Evolutionary conservation across 2,329 filamentous ascomycete species (phyloP).

Genomic region (Xylaria sp.): DNA sequence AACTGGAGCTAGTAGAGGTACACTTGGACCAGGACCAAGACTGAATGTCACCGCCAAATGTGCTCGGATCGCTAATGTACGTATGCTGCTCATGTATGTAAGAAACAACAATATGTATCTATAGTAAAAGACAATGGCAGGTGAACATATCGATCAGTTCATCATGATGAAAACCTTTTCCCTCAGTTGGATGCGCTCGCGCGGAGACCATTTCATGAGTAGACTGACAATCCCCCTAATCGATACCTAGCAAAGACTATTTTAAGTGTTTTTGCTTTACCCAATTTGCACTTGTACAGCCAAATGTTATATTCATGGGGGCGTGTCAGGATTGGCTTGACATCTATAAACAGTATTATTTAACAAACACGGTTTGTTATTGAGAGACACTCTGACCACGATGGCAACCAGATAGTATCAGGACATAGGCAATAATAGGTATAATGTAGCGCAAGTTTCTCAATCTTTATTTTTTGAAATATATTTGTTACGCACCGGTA

Average conservation of each 20-base stretch:
- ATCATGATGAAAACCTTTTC: neutral
- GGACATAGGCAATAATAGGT: too few relatives aligned
- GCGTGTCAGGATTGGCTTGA: too few relatives aligned
- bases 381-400: too few relatives aligned
- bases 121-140: conserved; percentile 23
- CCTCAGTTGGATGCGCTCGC: neutral
- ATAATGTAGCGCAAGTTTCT: too few relatives aligned
- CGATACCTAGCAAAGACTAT: neutral
- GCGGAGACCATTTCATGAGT: neutral
- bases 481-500: too few relatives aligned
- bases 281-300: neutral
- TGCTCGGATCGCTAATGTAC: conserved; percentile 19
- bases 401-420: too few relatives aligned
- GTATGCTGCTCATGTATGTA: conserved; percentile 32
- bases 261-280: neutral
- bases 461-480: too few relatives aligned
- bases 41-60: neutral
- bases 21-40: neutral
- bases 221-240: neutral
- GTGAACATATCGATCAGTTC: neutral
- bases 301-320: neutral
- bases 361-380: too few relatives aligned
- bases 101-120: conserved; percentile 30
- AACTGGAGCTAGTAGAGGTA: neutral
- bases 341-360: too few relatives aligned